These are phyloP conservation scores for Arthrobotrys conoides DNA, from an alignment of 2,329 filamentous ascomycete species.

Conservation along the genomic window DNA sequence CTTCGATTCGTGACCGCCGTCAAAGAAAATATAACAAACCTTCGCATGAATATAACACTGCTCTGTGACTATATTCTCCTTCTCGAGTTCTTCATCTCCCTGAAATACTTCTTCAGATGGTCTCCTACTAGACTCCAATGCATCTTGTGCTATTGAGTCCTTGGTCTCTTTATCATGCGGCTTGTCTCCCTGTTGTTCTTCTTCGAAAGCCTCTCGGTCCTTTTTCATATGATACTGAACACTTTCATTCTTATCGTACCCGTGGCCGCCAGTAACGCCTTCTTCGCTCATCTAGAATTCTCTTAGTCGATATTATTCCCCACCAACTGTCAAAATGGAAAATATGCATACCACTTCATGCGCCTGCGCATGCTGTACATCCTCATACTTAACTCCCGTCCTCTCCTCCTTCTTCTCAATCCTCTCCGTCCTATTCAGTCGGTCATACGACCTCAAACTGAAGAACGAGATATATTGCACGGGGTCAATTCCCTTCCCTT, in stretches of 20 bases:
- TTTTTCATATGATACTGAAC: conserved; percentile 52
- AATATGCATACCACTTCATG: conserved; percentile 76
- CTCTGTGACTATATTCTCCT: conserved; percentile 91
- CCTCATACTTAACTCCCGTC: conserved; percentile 85
- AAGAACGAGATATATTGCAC: conserved; percentile 89
- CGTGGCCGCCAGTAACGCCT: conserved; percentile 63
- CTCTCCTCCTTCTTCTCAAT: conserved; percentile 82
- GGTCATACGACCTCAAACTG: conserved; percentile 92
- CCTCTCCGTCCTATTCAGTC: conserved; percentile 83
- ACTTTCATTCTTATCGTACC: conserved; percentile 66
- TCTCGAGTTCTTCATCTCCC: conserved; percentile 80
- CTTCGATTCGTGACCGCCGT: neutral
- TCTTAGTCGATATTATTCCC: conserved; percentile 74
- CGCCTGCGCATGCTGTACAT: conserved; percentile 88
- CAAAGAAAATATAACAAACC: conserved; percentile 69
- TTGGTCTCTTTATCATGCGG: conserved; percentile 62
- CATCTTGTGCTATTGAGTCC: conserved; percentile 79
- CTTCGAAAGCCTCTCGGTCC: conserved; percentile 69
- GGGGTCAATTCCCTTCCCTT: conserved; percentile 81
- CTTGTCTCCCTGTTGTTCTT: conserved; percentile 67
- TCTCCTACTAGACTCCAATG: conserved; percentile 80
- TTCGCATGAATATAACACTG: conserved; percentile 97
- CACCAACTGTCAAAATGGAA: conserved; percentile 66
- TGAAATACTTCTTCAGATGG: conserved; percentile 82
- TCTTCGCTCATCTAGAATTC: conserved; percentile 59